These are phyloP conservation scores for Clitopilus hobsonii DNA, from an alignment of 768 basidiomycete genomes.

Conservation along the genomic window DNA sequence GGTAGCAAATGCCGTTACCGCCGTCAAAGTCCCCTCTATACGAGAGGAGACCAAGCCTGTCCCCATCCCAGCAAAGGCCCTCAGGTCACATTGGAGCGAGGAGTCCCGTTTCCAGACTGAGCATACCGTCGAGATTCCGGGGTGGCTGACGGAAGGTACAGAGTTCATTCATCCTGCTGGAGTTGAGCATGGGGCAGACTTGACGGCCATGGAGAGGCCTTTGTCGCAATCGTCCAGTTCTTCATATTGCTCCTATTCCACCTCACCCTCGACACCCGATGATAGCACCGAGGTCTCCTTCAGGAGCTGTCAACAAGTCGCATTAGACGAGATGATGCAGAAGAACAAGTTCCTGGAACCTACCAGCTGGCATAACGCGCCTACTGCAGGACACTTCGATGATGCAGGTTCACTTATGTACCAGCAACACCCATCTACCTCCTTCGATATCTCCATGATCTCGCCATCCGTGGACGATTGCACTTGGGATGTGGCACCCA, in stretches of 20 bases:
- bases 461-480: not conserved
- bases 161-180: not conserved
- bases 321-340: not conserved
- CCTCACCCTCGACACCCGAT: constrained; percentile 12
- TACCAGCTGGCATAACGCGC: not conserved
- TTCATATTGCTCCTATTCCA: constrained; percentile 9
- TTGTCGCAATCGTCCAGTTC: constrained; percentile 6
- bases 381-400: not conserved
- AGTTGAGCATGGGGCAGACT: not conserved
- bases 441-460: not conserved
- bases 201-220: constrained; percentile 5
- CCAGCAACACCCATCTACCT: not conserved
- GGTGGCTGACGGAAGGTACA: not conserved
- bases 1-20: constrained; percentile 38
- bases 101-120: constrained; percentile 9
- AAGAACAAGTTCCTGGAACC: not conserved
- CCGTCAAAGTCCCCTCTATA: constrained; percentile 27
- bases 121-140: not conserved
- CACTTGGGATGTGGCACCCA: not conserved
- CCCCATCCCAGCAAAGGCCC: constrained; percentile 1
- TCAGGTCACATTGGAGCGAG: constrained; percentile 17
- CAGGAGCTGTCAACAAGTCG: not conserved
- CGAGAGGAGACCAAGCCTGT: constrained; percentile 1
- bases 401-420: not conserved
- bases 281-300: constrained; percentile 4